Evolutionary conservation across 176 grass and related monocot genomes (phyloP).

Genomic region (Musa troglodytarum): DNA sequence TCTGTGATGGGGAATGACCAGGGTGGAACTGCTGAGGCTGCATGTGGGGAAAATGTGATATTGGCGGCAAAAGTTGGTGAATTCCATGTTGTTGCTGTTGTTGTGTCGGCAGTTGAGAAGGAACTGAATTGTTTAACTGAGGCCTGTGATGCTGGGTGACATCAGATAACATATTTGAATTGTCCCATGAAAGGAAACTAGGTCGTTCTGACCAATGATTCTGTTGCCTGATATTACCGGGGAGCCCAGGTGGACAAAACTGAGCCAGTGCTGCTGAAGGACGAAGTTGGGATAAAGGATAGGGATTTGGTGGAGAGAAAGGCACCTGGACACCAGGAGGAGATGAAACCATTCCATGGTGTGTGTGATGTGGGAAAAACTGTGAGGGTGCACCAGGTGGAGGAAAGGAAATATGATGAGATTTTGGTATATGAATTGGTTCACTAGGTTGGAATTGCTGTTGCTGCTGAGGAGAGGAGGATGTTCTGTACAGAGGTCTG

Average conservation of each 20-base stretch:
- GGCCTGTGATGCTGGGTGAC: constrained; percentile 30
- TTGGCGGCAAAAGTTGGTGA: constrained; percentile 30
- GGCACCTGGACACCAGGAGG: constrained; percentile 29
- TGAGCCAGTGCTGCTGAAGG: constrained; percentile 19
- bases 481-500: constrained; percentile 34
- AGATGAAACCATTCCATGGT: constrained; percentile 36
- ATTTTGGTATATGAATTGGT: constrained; percentile 52
- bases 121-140: constrained; percentile 32
- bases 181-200: constrained; percentile 17
- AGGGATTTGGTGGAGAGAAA: constrained; percentile 37
- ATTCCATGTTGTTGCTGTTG: constrained; percentile 36
- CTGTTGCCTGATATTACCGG: constrained; percentile 19
- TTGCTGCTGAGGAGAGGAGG: constrained; percentile 41
- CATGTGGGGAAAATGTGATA: constrained; percentile 23
- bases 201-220: constrained; percentile 29
- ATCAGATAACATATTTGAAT: constrained; percentile 25
- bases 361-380: constrained; percentile 36
- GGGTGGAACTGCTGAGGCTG: constrained; percentile 31
- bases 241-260: constrained; percentile 9
- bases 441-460: constrained; percentile 33
- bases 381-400: constrained; percentile 29
- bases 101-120: constrained; percentile 15
- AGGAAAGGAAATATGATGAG: constrained; percentile 35
- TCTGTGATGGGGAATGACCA: constrained; percentile 35
- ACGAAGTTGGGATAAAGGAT: constrained; percentile 20